Evolutionary conservation across 768 basidiomycete species (phyloP).

Genomic region (Boletus rufocinnamomeus): DNA sequence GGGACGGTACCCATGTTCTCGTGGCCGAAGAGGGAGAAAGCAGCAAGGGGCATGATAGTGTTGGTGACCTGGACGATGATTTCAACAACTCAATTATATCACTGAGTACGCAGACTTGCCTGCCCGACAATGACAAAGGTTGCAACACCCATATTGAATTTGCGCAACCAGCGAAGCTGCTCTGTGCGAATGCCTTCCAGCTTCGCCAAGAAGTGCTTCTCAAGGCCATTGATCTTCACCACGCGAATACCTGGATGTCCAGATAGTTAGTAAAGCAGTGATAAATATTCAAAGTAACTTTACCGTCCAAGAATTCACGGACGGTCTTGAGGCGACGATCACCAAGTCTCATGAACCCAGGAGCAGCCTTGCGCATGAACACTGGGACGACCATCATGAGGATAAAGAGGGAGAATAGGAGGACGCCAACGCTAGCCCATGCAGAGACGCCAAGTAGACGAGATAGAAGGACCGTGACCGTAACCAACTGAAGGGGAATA

Average conservation of each 20-base stretch:
- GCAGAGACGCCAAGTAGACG: constrained; percentile 33
- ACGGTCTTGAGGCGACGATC: constrained; percentile 32
- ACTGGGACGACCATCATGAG: constrained; percentile 34
- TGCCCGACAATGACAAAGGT: constrained; percentile 31
- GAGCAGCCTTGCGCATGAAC: constrained; percentile 35
- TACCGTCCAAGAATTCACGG: constrained; percentile 33
- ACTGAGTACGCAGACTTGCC: constrained; percentile 2
- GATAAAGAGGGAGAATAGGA: constrained; percentile 25
- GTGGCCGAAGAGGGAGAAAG: constrained; percentile 32
- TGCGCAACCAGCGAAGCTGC: constrained; percentile 29
- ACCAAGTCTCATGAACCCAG: constrained; percentile 30
- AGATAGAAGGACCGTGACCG: constrained; percentile 24
- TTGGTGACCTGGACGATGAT: constrained; percentile 21
- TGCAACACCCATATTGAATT: constrained; percentile 27
- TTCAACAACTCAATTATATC: constrained; percentile 5
- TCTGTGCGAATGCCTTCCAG: constrained; percentile 26
- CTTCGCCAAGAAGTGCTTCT: constrained; percentile 26
- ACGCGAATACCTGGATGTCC: constrained; percentile 25
- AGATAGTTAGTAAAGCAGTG: not conserved
- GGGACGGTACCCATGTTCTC: constrained; percentile 28
- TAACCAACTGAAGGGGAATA: constrained; percentile 29
- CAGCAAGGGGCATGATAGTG: constrained; percentile 35
- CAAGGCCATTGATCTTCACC: constrained; percentile 32
- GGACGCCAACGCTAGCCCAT: constrained; percentile 33
- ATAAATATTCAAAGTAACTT: not conserved